phyloP scores from a whole-genome alignment of 352 stramenopile species.

The Blastocystis sp. region DNA sequence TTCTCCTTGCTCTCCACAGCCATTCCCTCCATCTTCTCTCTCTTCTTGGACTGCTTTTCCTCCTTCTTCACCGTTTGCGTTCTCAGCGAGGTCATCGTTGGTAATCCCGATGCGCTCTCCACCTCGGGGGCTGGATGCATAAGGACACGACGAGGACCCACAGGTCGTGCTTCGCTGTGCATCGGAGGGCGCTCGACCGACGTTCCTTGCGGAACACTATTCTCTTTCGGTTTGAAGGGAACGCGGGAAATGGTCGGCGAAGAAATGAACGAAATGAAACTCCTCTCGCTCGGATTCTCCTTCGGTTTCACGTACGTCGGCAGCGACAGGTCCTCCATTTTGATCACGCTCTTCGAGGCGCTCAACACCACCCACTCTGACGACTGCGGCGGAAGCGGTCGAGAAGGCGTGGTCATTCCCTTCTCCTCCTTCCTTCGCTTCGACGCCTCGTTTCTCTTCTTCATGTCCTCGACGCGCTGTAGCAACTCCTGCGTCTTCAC shows the following conservation, averaged over 20 bases:
- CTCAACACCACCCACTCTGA: background rate
- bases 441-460: slow-evolving; percentile 49
- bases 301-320: background rate
- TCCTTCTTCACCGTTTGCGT: background rate
- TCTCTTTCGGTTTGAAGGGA: background rate
- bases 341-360: background rate
- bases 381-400: background rate
- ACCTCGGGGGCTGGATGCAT: background rate
- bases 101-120: too few relatives aligned
- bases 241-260: background rate
- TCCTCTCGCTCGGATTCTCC: slow-evolving; percentile 7
- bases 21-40: background rate
- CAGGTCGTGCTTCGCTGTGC: too few relatives aligned
- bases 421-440: slow-evolving; percentile 53
- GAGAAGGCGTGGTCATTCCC: background rate
- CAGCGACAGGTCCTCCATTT: slow-evolving; percentile 23
- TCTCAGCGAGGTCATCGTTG: too few relatives aligned
- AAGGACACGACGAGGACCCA: background rate
- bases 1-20: background rate
- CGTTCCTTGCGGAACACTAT: background rate
- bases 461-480: slow-evolving; percentile 58
- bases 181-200: background rate
- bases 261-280: slow-evolving; percentile 56
- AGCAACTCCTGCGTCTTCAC: slow-evolving; percentile 35
- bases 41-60: background rate